Percentiles rank a stretch among this genome's conserved stretches.
phyloP scores from a whole-genome alignment of 805 yeast species.

The Pichia kluyveri region DNA sequence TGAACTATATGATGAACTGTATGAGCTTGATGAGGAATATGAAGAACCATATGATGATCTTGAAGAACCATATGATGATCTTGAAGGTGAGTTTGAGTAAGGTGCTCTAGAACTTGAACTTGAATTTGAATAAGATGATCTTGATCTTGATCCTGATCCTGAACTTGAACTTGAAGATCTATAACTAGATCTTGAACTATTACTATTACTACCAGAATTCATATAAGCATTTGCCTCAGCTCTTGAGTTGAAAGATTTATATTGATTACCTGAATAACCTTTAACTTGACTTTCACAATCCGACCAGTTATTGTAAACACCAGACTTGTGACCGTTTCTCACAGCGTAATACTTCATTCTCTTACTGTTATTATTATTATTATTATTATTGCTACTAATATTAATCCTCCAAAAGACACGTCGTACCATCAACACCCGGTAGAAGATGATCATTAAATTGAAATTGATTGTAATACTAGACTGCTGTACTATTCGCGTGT shows the following conservation, averaged over 20 bases:
- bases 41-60: not conserved
- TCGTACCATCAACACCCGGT: not conserved
- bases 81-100: too few species aligned
- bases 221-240: constrained; percentile 43
- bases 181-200: not conserved
- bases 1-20: not conserved
- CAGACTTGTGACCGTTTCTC: constrained; percentile 40
- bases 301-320: constrained; percentile 55
- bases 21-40: not conserved
- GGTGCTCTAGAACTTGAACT: not conserved
- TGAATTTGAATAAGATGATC: not conserved
- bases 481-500: too few species aligned
- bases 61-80: not conserved
- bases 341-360: constrained; percentile 39
- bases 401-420: not conserved
- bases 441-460: too few species aligned
- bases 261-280: constrained; percentile 50
- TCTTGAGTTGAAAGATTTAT: constrained; percentile 41
- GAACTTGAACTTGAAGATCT: too few species aligned
- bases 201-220: constrained; percentile 2
- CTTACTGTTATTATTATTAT: too few species aligned
- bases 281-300: constrained; percentile 42
- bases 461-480: too few species aligned
- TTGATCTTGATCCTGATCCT: not conserved
- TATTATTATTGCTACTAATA: too few species aligned